A percentile compares a stretch with the other conserved stretches of the same genome.
These are phyloP conservation scores for Scheffersomyces quercinus DNA, from an alignment of 1,139 yeast genomes.

Conservation along the genomic window DNA sequence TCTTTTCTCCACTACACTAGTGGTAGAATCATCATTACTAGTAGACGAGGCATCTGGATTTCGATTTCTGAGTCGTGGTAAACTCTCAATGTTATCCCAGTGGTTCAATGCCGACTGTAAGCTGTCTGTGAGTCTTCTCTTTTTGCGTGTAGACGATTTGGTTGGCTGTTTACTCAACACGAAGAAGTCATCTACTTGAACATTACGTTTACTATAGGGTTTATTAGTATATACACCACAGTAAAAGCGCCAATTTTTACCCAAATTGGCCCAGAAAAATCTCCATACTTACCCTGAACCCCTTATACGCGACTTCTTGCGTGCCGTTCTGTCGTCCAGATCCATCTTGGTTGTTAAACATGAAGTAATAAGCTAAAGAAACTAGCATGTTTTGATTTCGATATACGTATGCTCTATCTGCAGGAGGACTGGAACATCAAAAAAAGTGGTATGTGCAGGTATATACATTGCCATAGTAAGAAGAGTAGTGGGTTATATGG, in stretches of 20 bases:
- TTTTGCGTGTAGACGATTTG: constrained; percentile 1
- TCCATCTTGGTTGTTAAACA: constrained; percentile 2
- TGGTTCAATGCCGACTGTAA: constrained; percentile 28
- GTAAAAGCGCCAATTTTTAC: neutral
- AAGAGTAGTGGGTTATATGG: no score
- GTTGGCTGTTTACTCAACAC: constrained; percentile 9
- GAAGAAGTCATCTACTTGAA: constrained; percentile 11
- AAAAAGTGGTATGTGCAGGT: no score
- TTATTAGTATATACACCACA: constrained; percentile 9
- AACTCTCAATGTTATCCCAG: constrained; percentile 20
- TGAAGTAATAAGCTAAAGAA: neutral
- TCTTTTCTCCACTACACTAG: neutral
- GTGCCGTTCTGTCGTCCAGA: constrained; percentile 18
- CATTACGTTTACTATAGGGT: constrained; percentile 13
- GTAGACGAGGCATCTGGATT: neutral
- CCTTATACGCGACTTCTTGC: constrained; percentile 30
- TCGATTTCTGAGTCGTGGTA: constrained; percentile 22
- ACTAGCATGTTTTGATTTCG: neutral
- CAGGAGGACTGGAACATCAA: neutral
- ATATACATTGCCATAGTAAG: no score
- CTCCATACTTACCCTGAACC: constrained; percentile 42
- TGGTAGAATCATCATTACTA: no score
- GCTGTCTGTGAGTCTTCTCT: constrained; percentile 5
- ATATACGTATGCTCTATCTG: neutral
- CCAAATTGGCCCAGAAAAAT: constrained; percentile 5